phyloP scores from a whole-genome alignment of 352 stramenopile species.

The Globisporangium heterothallicum region DNA sequence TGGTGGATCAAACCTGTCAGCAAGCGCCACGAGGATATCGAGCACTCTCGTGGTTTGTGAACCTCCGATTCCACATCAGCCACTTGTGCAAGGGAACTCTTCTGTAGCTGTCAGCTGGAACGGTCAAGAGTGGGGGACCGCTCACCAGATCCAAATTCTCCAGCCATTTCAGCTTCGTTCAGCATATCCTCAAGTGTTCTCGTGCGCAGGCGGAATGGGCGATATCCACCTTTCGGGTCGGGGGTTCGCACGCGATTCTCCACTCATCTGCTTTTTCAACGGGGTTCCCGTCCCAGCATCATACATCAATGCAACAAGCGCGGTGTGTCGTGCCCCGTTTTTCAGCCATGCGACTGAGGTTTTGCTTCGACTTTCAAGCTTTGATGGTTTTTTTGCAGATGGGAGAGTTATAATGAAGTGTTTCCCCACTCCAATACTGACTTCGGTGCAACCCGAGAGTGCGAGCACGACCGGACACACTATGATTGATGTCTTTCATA shows the following conservation, averaged over 20 bases:
- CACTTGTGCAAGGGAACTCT: background rate
- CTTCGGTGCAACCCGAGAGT: slow-evolving; percentile 15
- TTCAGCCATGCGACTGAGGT: slow-evolving; percentile 14
- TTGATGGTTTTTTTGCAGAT: slow-evolving; percentile 23
- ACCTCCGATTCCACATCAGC: slow-evolving; percentile 5
- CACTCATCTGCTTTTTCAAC: slow-evolving; percentile 36
- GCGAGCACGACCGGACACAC: slow-evolving; percentile 15
- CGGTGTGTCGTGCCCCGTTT: slow-evolving; percentile 26
- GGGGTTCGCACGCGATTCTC: slow-evolving; percentile 27
- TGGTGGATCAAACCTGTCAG: background rate
- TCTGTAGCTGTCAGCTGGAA: slow-evolving; percentile 38
- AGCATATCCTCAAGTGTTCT: slow-evolving; percentile 19
- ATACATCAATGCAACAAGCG: slow-evolving; percentile 23
- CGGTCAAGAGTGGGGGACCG: slow-evolving; percentile 36
- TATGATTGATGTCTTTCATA: slow-evolving; percentile 10
- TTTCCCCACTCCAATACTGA: slow-evolving; percentile 15
- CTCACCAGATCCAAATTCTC: slow-evolving; percentile 10
- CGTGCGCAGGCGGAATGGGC: slow-evolving; percentile 10
- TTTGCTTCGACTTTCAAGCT: slow-evolving; percentile 24
- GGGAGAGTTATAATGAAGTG: slow-evolving; percentile 14
- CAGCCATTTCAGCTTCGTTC: slow-evolving; percentile 19
- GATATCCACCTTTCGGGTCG: slow-evolving; percentile 23
- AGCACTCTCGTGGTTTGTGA: slow-evolving; percentile 24
- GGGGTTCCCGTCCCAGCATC: slow-evolving; percentile 19
- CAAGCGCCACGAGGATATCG: slow-evolving; percentile 19